phyloP scores from a whole-genome alignment of 306 rosid species.

The Ormosia emarginata region DNA sequence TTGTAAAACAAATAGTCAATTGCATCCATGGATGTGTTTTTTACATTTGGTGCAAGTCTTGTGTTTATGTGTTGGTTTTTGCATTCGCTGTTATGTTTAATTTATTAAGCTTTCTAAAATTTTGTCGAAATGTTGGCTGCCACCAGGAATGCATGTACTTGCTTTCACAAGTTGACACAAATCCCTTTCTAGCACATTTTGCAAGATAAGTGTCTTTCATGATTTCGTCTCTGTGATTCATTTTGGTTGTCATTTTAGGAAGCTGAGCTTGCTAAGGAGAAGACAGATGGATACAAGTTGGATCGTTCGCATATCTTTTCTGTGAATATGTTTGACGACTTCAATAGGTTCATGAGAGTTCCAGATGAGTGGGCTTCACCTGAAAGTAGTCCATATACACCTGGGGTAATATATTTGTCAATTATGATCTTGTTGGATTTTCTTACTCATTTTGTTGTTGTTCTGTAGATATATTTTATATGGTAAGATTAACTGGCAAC shows the following conservation, averaged over 20 bases:
- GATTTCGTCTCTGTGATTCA: neutral
- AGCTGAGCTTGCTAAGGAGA: slow-evolving; percentile 91
- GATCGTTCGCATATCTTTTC: slow-evolving; percentile 75
- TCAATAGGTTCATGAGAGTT: slow-evolving; percentile 76
- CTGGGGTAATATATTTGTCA: slow-evolving; percentile 58
- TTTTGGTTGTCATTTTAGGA: slow-evolving; percentile 47
- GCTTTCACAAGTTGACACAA: neutral
- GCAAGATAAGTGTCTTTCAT: neutral
- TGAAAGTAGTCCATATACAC: slow-evolving; percentile 52
- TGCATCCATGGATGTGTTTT: neutral
- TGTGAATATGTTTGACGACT: slow-evolving; percentile 78
- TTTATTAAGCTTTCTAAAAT: neutral
- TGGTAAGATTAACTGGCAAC: neutral
- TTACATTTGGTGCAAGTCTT: neutral
- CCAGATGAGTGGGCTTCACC: slow-evolving; percentile 94
- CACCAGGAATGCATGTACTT: neutral
- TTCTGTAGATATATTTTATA: neutral
- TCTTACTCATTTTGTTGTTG: neutral
- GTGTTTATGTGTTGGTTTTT: too few species aligned
- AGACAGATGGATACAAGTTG: slow-evolving; percentile 82
- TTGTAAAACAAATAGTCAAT: neutral
- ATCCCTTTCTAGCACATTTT: neutral
- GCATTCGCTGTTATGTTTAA: neutral
- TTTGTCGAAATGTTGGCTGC: neutral
- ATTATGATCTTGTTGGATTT: neutral